Conservation (phyloP, 2,329 filamentous ascomycete species). For the Pyricularia sp. region DNA sequence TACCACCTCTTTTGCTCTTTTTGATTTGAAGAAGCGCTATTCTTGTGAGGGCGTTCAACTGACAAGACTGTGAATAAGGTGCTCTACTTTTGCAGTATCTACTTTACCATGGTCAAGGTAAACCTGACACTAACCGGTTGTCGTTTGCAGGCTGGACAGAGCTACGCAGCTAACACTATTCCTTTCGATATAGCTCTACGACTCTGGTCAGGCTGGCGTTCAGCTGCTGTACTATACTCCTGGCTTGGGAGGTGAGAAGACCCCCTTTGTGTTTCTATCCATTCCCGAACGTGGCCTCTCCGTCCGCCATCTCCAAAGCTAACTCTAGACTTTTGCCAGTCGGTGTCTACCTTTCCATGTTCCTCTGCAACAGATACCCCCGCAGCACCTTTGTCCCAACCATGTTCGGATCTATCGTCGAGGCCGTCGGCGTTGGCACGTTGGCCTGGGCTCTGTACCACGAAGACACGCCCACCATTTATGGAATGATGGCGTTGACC, state of each 20-base stretch:
- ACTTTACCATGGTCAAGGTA: conserved; percentile 36
- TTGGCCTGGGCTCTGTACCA: conserved; percentile 46
- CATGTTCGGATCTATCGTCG: conserved; percentile 43
- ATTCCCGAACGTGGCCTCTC: too few species aligned
- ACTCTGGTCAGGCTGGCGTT: conserved; percentile 36
- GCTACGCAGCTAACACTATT: neutral
- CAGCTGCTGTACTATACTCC: conserved; percentile 56
- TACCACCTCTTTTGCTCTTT: neutral
- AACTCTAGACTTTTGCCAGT: conserved; percentile 15
- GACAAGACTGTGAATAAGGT: conserved; percentile 23
- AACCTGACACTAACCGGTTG: neutral
- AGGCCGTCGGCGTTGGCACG: conserved; percentile 48
- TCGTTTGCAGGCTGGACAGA: too few species aligned
- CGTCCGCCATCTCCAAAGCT: neutral
- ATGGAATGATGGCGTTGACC: conserved; percentile 57
- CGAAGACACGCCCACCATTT: conserved; percentile 35
- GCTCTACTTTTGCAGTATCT: conserved; percentile 61
- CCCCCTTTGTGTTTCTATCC: neutral
- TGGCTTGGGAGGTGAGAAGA: conserved; percentile 42
- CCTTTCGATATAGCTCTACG: conserved; percentile 14
- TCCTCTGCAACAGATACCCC: conserved; percentile 51
- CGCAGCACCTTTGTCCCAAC: conserved; percentile 52
- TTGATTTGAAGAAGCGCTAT: too few species aligned
- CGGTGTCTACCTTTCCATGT: conserved; percentile 48
- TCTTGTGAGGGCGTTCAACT: neutral